phyloP scores from a whole-genome alignment of 148 eudicot genomes.

The Diospyros lotus region DNA sequence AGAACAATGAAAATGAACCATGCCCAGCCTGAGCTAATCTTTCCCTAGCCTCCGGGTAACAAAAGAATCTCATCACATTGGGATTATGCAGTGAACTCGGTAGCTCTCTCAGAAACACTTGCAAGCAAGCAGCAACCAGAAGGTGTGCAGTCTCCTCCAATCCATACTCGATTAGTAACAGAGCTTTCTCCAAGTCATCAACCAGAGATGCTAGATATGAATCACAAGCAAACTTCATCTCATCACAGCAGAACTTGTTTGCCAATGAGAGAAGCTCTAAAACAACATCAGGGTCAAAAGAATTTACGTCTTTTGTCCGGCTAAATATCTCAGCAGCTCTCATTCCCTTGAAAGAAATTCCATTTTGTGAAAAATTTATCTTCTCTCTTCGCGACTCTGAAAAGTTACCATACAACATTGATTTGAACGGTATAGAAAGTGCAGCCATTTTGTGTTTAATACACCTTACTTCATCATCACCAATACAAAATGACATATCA shows the following conservation, averaged over 20 bases:
- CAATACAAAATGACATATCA: constrained; percentile 47
- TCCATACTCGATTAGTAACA: constrained; percentile 69
- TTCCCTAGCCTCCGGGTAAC: constrained; percentile 52
- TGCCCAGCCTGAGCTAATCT: constrained; percentile 57
- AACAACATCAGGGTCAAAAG: constrained; percentile 44
- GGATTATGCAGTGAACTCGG: constrained; percentile 55
- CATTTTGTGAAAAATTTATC: constrained; percentile 59
- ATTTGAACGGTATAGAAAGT: constrained; percentile 67
- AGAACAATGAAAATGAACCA: constrained; percentile 62
- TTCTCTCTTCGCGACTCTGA: constrained; percentile 57
- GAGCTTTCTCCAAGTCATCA: constrained; percentile 45
- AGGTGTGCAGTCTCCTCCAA: constrained; percentile 72
- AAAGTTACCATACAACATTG: constrained; percentile 67
- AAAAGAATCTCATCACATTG: constrained; percentile 55
- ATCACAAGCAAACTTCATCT: constrained; percentile 74
- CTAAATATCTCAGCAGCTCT: constrained; percentile 74
- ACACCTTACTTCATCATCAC: constrained; percentile 69
- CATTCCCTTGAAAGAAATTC: constrained; percentile 54
- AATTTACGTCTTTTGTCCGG: constrained; percentile 52
- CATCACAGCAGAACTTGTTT: constrained; percentile 76
- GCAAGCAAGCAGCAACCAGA: constrained; percentile 82
- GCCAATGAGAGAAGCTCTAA: constrained; percentile 73
- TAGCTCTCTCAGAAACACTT: constrained; percentile 70
- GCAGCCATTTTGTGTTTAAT: constrained; percentile 50
- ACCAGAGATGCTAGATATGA: constrained; percentile 66